Conservation (phyloP, 345 rosid species). For the Syzygium jambos region DNA sequence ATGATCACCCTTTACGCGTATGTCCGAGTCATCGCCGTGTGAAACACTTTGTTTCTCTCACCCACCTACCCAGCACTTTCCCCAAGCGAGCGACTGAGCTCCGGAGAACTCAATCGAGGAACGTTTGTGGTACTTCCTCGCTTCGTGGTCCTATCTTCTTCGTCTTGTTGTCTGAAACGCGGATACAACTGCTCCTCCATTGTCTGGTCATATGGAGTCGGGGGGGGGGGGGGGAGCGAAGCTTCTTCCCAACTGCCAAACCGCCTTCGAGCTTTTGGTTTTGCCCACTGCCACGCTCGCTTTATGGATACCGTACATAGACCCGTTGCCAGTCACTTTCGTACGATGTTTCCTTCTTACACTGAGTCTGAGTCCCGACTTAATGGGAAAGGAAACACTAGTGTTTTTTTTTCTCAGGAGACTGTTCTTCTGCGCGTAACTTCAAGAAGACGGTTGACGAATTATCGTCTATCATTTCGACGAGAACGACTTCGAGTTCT, state of each 20-base stretch:
- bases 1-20: not conserved
- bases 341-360: not conserved
- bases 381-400: not conserved
- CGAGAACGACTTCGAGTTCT: not conserved
- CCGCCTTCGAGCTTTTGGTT: not conserved
- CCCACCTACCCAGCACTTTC: not conserved
- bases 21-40: not conserved
- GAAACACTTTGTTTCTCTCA: not conserved
- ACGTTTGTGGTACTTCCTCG: not conserved
- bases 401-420: too few species aligned
- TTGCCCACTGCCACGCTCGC: not conserved
- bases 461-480: not conserved
- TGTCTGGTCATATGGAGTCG: not conserved
- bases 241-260: not conserved
- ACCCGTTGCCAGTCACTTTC: not conserved
- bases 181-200: not conserved
- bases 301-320: not conserved
- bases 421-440: not conserved
- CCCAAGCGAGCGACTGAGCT: not conserved
- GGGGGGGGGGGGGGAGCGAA: not conserved
- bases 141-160: not conserved
- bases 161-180: not conserved
- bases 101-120: not conserved
- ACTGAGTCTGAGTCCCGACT: not conserved
- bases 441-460: not conserved